Base-by-base conservation (phyloP, 306 rosid genomes). In the Vigna radiata region DNA sequence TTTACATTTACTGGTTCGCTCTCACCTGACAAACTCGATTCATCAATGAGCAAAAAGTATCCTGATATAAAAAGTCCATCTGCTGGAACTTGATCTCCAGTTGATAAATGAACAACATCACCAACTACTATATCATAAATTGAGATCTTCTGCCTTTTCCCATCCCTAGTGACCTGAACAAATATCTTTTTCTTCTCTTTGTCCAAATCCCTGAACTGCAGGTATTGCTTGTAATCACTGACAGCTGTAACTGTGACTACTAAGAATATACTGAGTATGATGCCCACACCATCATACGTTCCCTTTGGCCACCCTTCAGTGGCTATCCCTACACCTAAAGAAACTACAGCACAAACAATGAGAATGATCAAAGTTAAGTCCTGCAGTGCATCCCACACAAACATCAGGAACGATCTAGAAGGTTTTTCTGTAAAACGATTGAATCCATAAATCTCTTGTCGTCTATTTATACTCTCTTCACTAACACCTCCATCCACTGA, bases 231-330 rank as follows among this genome's bases (percentile, higher is more conserved):
- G 84, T 90, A 95, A 83, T 95, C 98, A 86, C 97, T 92, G 17
- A 83, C 88, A 61, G 98, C 94, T 8, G 98, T 95, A 73, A 92
- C 98, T 78, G 85, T 68, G 71, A 95, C 97, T 21, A 95, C 97
- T 85, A 95, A 85, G 37, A 87, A 27, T 63, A 95, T 41, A 84
- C 99, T 90, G 33, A 95, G 68, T 83, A 95, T 17, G 86, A 95
- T 95, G 75, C 99, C 99, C 44, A 89, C 66, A 49, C 99, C 99
- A 84, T 95, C 99, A 80, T 92, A 92, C 21, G 79, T 73, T 27
- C 99, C 99, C 80, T 76, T 86, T 29, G 99, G 99, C 93, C 91
- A 92, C 55, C 99, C 99, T 86, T 95, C 97, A 19, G 99, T 95
- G 78, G 94, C 84, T 68, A 92, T 53, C 56, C 99, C 99, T 29